A percentile compares a stretch with the other conserved stretches of the same genome.
phyloP scores from a whole-genome alignment of 1,284 basidiomycete species.

The Coniophora puteana region DNA sequence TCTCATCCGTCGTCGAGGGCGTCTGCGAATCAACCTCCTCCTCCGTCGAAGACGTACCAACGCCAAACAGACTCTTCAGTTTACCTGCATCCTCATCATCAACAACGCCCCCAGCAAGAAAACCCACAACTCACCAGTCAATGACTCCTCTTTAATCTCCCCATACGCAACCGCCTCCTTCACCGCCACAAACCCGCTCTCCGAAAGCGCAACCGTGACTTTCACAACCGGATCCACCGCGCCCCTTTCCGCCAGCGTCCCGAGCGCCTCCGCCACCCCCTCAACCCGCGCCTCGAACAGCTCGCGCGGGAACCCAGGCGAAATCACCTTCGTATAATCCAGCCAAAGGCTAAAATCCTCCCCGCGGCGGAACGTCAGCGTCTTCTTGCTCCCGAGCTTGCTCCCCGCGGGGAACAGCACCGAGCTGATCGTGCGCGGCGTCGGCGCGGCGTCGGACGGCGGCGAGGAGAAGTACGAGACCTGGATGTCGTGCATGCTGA shows the following conservation, averaged over 20 bases:
- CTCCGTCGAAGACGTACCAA: conserved; percentile 32
- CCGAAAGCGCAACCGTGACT: conserved; percentile 76
- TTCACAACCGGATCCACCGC: conserved; percentile 75
- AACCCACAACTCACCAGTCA: conserved; percentile 50
- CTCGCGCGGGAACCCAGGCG: conserved; percentile 59
- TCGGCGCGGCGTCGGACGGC: conserved; percentile 33
- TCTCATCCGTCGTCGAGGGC: conserved; percentile 14
- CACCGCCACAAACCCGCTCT: conserved; percentile 81
- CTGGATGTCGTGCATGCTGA: conserved; percentile 69
- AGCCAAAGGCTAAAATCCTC: conserved; percentile 75
- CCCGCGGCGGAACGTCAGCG: conserved; percentile 76
- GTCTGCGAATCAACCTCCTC: conserved; percentile 13
- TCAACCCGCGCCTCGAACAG: conserved; percentile 66
- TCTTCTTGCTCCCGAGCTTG: conserved; percentile 78
- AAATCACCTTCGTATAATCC: conserved; percentile 60
- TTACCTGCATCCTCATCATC: conserved; percentile 47
- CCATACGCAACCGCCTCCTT: conserved; percentile 72
- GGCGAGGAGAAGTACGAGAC: conserved; percentile 72
- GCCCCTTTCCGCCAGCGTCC: conserved; percentile 71
- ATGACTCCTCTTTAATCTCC: conserved; percentile 74
- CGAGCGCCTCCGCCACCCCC: conserved; percentile 69
- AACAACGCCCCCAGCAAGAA: conserved; percentile 9
- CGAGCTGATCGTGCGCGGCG: conserved; percentile 67
- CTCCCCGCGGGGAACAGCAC: conserved; percentile 74
- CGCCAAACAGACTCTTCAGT: conserved; percentile 83